Evolutionary conservation across 2,329 filamentous ascomycete species (phyloP).

Genomic region (Dothistroma pini): DNA sequence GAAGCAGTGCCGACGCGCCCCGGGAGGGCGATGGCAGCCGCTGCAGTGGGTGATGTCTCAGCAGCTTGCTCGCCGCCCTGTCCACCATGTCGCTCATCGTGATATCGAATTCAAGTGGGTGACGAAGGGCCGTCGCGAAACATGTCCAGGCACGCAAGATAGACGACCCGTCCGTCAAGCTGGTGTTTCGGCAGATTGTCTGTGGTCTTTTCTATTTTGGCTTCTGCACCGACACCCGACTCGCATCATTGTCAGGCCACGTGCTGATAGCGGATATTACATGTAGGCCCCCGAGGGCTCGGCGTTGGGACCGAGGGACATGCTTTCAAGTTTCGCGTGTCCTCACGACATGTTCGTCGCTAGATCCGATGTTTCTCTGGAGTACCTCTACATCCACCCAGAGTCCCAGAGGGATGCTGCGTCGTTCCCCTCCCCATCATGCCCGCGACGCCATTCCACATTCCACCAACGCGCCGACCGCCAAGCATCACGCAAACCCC

Average conservation of each 20-base stretch:
- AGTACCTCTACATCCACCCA: neutral
- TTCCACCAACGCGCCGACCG: neutral
- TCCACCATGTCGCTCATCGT: constrained; percentile 1
- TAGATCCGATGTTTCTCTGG: neutral
- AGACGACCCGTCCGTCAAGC: neutral
- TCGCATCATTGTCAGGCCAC: neutral
- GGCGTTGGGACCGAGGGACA: neutral
- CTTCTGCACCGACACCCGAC: neutral
- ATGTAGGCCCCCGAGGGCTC: neutral
- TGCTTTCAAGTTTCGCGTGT: too few species aligned
- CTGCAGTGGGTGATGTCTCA: constrained; percentile 59
- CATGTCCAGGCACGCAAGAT: neutral
- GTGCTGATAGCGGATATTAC: neutral
- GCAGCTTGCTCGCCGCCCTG: constrained; percentile 26
- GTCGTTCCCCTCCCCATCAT: neutral
- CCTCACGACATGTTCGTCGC: neutral
- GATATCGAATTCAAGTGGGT: neutral
- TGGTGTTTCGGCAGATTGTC: neutral
- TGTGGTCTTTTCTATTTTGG: too few species aligned
- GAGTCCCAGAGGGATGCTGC: neutral
- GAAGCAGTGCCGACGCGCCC: constrained; percentile 59
- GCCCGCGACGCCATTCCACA: neutral
- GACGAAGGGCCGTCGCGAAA: neutral
- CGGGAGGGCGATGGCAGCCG: constrained; percentile 63
- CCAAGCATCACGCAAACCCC: neutral